A percentile compares a stretch with the other conserved stretches of the same genome.
Conservation (phyloP, 768 basidiomycete genomes). For the Suillus placidus region DNA sequence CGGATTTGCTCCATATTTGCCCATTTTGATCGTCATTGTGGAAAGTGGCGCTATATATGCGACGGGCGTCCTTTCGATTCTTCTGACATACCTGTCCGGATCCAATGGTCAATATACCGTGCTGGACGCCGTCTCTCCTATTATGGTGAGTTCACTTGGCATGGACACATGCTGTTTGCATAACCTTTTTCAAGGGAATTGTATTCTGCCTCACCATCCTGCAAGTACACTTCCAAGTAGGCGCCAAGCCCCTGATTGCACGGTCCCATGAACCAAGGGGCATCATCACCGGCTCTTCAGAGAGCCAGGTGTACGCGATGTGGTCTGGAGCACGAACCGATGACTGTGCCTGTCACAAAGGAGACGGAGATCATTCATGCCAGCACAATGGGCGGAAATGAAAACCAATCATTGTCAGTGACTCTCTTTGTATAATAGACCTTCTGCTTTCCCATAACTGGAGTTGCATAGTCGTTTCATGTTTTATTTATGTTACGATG, state of each 20-base stretch:
- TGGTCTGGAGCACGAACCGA: neutral
- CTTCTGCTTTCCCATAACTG: neutral
- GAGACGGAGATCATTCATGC: neutral
- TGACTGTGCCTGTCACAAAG: neutral
- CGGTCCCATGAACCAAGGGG: neutral
- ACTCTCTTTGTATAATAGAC: neutral
- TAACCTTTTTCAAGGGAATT: conserved; percentile 2
- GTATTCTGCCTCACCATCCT: conserved; percentile 12
- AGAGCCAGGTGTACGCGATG: neutral
- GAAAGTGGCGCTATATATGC: conserved; percentile 13
- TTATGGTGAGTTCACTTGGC: conserved; percentile 1
- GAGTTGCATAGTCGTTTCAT: neutral
- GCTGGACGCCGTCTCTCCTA: neutral
- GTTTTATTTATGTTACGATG: neutral
- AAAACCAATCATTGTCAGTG: neutral
- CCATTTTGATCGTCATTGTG: conserved; percentile 10
- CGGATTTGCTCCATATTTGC: neutral
- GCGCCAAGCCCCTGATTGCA: neutral
- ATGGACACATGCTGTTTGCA: neutral
- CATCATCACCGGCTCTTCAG: neutral
- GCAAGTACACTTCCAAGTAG: conserved; percentile 14
- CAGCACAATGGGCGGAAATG: neutral
- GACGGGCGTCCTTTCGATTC: conserved; percentile 2
- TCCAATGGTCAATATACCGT: conserved; percentile 10
- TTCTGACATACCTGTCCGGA: conserved; percentile 3